Evolutionary conservation across 805 yeast species (phyloP).

Genomic region (Schizosaccharomyces pombe): ASM294v3 CU329670.1:1649501-1650000

Average conservation of each 20-base stretch:
- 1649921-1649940: conserved; percentile 13
- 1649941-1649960: conserved; percentile 15
- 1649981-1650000: conserved; percentile 17
- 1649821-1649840: neutral
- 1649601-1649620: neutral
- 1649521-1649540: too few species aligned
- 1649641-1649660: neutral
- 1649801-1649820: neutral
- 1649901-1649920: conserved; percentile 45
- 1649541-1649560: too few species aligned
- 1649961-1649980: conserved; percentile 29
- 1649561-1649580: too few species aligned
- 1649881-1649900: conserved; percentile 64
- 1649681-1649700: neutral
- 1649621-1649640: neutral
- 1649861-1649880: conserved; percentile 79
- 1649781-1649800: neutral
- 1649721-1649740: neutral
- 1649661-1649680: neutral
- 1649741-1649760: neutral
- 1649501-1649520: too few species aligned
- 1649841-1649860: conserved; percentile 58
- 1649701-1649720: neutral
- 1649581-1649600: too few species aligned
- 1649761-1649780: neutral